Conservation (phyloP, 1,284 basidiomycete genomes). For the Ustanciosporium gigantosporum region DNA sequence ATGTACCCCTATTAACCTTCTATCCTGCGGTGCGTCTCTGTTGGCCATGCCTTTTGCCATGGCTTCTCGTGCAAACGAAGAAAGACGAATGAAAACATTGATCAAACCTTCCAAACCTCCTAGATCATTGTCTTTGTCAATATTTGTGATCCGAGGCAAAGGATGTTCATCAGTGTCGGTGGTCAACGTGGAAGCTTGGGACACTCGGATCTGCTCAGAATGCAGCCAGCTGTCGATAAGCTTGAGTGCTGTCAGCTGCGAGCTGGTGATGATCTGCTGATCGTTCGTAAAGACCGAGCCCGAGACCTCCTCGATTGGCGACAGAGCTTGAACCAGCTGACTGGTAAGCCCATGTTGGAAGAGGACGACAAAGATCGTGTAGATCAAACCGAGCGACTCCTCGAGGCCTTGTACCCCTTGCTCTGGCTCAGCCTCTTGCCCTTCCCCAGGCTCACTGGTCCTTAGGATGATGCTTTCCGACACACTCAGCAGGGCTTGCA, state of each 20-base stretch:
- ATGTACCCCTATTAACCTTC: slow-evolving; percentile 32
- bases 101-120: slow-evolving; percentile 13
- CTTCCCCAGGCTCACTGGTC: neutral
- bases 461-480: slow-evolving; percentile 34
- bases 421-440: slow-evolving; percentile 12
- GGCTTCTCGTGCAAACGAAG: slow-evolving; percentile 21
- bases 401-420: slow-evolving; percentile 4
- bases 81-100: slow-evolving; percentile 13
- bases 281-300: slow-evolving; percentile 1
- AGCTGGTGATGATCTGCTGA: slow-evolving; percentile 14
- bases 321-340: slow-evolving; percentile 9
- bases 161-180: neutral
- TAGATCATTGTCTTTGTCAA: neutral
- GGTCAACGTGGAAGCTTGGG: too few species aligned
- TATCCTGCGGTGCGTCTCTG: slow-evolving; percentile 22
- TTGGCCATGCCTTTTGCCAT: slow-evolving; percentile 26
- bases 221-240: slow-evolving; percentile 43
- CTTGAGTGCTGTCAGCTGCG: slow-evolving; percentile 41
- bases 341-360: slow-evolving; percentile 23
- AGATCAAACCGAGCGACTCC: slow-evolving; percentile 35
- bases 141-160: too few species aligned
- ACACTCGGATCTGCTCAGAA: slow-evolving; percentile 6
- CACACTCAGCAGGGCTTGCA: slow-evolving; percentile 14
- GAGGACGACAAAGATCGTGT: slow-evolving; percentile 31
- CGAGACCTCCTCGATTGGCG: slow-evolving; percentile 11